Evolutionary conservation across 202 grass and related monocot genomes (phyloP).

Genomic region (Setaria viridis): DNA sequence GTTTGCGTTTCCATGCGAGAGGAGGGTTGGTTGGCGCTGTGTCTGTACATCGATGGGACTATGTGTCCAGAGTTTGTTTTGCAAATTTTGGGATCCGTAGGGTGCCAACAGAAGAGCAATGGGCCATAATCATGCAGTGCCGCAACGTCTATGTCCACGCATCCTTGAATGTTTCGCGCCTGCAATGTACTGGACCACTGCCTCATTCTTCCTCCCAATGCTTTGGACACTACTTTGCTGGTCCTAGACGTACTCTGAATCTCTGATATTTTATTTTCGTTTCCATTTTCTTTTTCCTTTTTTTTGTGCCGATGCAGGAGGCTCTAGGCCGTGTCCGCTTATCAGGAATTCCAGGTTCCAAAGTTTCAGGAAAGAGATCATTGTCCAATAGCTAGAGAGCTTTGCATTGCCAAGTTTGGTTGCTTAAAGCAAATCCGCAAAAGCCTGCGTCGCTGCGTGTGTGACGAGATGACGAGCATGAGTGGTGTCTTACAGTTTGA

Average conservation of each 20-base stretch:
- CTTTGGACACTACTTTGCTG: neutral
- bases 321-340: neutral
- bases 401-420: neutral
- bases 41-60: neutral
- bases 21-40: neutral
- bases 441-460: neutral
- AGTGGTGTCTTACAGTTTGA: neutral
- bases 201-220: neutral
- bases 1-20: neutral
- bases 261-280: neutral
- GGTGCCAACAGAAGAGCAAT: constrained; percentile 4
- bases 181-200: constrained; percentile 11
- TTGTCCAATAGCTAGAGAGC: neutral
- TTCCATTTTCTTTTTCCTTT: neutral
- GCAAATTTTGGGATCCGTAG: neutral
- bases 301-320: neutral
- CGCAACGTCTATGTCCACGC: constrained; percentile 19
- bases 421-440: neutral
- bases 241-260: neutral
- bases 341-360: neutral
- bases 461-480: neutral
- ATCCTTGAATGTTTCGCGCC: constrained; percentile 4
- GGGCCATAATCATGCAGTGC: neutral
- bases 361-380: neutral
- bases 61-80: neutral